These are phyloP conservation scores for Paecilomyces sp. DNA, from an alignment of 2,329 filamentous ascomycete genomes.

Conservation along the genomic window DNA sequence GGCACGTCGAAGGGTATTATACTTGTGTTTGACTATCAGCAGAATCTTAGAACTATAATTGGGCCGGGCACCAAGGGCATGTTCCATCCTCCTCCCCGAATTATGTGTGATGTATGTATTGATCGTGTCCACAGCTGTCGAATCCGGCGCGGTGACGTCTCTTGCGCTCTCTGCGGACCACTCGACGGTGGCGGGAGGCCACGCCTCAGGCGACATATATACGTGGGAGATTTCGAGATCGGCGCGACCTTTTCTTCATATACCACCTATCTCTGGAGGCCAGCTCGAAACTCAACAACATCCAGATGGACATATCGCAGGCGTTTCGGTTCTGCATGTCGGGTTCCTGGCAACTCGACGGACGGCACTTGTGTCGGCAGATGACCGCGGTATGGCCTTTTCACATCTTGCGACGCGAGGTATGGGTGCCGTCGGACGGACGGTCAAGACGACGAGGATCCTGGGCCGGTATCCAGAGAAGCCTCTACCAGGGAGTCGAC, in stretches of 20 bases:
- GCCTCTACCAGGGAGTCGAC: constrained; percentile 54
- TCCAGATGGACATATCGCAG: constrained; percentile 75
- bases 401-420: constrained; percentile 92
- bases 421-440: constrained; percentile 74
- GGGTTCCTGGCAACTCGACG: constrained; percentile 90
- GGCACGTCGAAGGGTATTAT: constrained; percentile 94
- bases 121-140: constrained; percentile 58
- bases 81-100: constrained; percentile 10
- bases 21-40: constrained; percentile 94
- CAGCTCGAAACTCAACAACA: constrained; percentile 59
- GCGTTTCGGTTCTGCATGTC: constrained; percentile 76
- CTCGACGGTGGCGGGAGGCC: constrained; percentile 81
- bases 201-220: constrained; percentile 85
- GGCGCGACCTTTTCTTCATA: constrained; percentile 81
- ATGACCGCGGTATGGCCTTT: constrained; percentile 95
- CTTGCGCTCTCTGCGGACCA: constrained; percentile 91
- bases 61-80: constrained; percentile 84
- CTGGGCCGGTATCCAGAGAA: constrained; percentile 80
- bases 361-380: constrained; percentile 89
- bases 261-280: constrained; percentile 65
- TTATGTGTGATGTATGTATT: not conserved
- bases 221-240: constrained; percentile 87
- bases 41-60: constrained; percentile 88
- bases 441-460: constrained; percentile 83
- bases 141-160: constrained; percentile 80